Percentiles rank a stretch among this genome's conserved stretches.
Evolutionary conservation across 176 grass and related monocot species (phyloP).

Genomic region (Eragrostis curvula): DNA sequence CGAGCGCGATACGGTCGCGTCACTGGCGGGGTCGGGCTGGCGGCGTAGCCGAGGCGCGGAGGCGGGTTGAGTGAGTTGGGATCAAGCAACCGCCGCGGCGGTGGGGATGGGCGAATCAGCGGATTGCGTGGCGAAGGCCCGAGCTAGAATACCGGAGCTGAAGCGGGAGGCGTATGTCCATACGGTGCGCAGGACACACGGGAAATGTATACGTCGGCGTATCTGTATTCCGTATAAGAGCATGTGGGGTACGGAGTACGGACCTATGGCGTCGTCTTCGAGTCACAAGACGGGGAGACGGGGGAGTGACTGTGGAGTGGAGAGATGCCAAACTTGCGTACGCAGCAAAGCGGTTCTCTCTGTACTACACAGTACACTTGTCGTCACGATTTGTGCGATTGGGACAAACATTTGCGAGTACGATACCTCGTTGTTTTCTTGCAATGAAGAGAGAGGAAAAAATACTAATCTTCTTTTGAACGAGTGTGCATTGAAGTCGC

Average conservation of each 20-base stretch:
- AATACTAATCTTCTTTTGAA: no score
- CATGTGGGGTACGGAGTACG: not conserved
- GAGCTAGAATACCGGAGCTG: constrained; percentile 32
- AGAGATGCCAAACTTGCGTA: constrained; percentile 25
- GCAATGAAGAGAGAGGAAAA: no score
- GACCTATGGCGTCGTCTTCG: not conserved
- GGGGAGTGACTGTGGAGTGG: not conserved
- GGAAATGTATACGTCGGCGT: not conserved
- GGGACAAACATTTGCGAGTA: not conserved
- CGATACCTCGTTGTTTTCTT: not conserved
- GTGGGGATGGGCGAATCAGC: constrained; percentile 17
- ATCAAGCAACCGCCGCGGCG: constrained; percentile 37
- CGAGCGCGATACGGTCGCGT: constrained; percentile 13
- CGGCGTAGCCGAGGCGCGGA: constrained; percentile 11
- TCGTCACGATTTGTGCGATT: not conserved
- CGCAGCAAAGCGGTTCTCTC: constrained; percentile 1
- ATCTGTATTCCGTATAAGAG: not conserved
- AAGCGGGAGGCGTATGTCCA: not conserved
- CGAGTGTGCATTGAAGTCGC: no score
- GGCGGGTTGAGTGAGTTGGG: not conserved
- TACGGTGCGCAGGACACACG: not conserved
- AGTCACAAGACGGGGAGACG: not conserved
- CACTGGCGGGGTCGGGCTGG: not conserved
- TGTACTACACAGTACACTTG: no score
- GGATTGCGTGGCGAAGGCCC: constrained; percentile 2